Percentiles rank a stretch among this genome's conserved stretches.
Conservation (phyloP, 2,329 filamentous ascomycete species). For the Pseudogymnoascus sp. region DNA sequence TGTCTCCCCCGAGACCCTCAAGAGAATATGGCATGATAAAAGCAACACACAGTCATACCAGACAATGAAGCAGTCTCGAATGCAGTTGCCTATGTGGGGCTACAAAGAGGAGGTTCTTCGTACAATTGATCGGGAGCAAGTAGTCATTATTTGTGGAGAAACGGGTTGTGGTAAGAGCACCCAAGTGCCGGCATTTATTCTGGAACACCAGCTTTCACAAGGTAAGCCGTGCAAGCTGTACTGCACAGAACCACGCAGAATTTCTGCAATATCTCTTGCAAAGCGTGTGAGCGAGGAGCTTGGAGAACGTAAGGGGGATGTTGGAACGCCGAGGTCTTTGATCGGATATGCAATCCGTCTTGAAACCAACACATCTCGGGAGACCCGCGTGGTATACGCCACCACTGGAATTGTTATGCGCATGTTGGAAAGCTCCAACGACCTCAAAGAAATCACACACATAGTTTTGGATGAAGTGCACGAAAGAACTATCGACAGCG, state of each 20-base stretch:
- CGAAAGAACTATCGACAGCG: slow-evolving; percentile 91
- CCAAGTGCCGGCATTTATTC: slow-evolving; percentile 86
- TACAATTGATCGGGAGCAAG: slow-evolving; percentile 70
- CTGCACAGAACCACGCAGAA: slow-evolving; percentile 89
- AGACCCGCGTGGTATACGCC: slow-evolving; percentile 83
- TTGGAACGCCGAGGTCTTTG: slow-evolving; percentile 75
- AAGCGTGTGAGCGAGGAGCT: slow-evolving; percentile 90
- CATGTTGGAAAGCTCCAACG: slow-evolving; percentile 86
- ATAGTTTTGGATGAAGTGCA: slow-evolving; percentile 96
- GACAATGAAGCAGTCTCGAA: slow-evolving; percentile 68
- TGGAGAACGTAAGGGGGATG: slow-evolving; percentile 71
- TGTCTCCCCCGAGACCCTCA: slow-evolving; percentile 35
- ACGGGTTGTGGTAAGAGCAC: slow-evolving; percentile 97
- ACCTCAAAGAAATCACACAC: slow-evolving; percentile 84
- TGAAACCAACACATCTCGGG: slow-evolving; percentile 74
- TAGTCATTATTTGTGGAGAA: slow-evolving; percentile 91
- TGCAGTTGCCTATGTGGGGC: slow-evolving; percentile 81
- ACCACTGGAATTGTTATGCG: slow-evolving; percentile 92
- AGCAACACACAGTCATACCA: slow-evolving; percentile 56
- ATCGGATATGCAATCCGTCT: slow-evolving; percentile 92
- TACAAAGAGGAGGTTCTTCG: slow-evolving; percentile 73
- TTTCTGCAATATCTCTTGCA: slow-evolving; percentile 91
- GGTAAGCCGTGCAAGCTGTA: slow-evolving; percentile 85
- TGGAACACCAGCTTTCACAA: slow-evolving; percentile 78
- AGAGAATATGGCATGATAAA: slow-evolving; percentile 54